These are phyloP conservation scores for Penicillium simplicissimum DNA, from an alignment of 495 filamentous ascomycete species.

Conservation along the genomic window DNA sequence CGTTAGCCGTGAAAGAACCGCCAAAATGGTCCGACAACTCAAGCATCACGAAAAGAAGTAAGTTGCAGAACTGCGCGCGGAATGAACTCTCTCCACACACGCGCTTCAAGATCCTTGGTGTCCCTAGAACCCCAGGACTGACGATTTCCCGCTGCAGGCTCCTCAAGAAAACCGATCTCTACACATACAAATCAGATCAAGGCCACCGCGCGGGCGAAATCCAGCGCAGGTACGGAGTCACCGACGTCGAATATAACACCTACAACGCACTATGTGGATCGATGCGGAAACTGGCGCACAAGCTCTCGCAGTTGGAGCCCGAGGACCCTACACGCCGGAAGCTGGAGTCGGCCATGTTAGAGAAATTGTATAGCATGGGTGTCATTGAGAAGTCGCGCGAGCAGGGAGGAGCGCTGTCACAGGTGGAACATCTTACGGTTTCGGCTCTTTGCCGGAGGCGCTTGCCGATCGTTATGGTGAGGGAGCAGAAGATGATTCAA, in stretches of 20 bases:
- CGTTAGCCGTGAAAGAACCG: neutral
- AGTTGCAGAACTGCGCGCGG: constrained; percentile 5
- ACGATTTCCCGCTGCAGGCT: constrained; percentile 43
- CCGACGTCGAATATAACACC: constrained; percentile 79
- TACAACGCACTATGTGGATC: constrained; percentile 89
- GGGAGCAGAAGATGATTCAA: constrained; percentile 83
- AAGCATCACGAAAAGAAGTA: constrained; percentile 87
- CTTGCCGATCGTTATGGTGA: constrained; percentile 83
- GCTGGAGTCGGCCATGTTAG: constrained; percentile 78
- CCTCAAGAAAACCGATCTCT: constrained; percentile 92
- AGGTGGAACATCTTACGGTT: constrained; percentile 86
- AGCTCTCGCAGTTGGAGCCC: constrained; percentile 72
- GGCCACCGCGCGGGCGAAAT: constrained; percentile 79
- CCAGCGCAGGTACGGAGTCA: constrained; percentile 74
- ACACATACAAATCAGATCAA: constrained; percentile 87
- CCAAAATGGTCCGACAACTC: constrained; percentile 82
- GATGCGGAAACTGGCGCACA: constrained; percentile 84
- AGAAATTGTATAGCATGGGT: constrained; percentile 90
- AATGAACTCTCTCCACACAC: neutral
- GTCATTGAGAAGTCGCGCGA: constrained; percentile 67
- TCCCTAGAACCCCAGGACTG: constrained; percentile 9
- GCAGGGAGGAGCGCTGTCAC: constrained; percentile 61
- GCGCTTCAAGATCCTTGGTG: neutral
- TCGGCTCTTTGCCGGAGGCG: constrained; percentile 77
- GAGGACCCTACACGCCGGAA: constrained; percentile 75